Conservation (phyloP, 345 rosid genomes). For the Eucalyptus pauciflora region DNA sequence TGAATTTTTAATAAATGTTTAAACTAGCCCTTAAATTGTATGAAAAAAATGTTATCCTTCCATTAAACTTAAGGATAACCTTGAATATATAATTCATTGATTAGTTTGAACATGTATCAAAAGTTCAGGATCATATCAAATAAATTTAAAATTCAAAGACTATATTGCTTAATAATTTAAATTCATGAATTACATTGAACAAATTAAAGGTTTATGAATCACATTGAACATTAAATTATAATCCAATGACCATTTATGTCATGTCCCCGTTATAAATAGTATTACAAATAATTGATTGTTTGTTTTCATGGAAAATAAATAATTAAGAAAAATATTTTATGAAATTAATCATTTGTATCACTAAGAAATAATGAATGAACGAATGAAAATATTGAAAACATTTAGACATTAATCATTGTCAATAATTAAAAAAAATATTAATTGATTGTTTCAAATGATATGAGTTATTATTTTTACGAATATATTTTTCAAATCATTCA, state of each 20-base stretch:
- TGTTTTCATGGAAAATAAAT: neutral
- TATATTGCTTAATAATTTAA: too few species aligned
- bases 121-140: rapidly evolving
- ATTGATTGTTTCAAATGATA: neutral
- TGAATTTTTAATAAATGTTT: too few species aligned
- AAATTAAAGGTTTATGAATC: rapidly evolving
- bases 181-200: neutral
- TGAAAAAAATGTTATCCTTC: too few species aligned
- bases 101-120: too few species aligned
- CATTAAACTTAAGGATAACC: too few species aligned
- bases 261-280: too few species aligned
- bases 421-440: neutral
- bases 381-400: neutral
- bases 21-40: rapidly evolving
- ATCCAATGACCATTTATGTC: neutral
- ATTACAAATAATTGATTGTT: neutral
- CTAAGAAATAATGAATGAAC: neutral
- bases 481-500: rapidly evolving
- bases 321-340: neutral
- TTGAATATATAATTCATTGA: too few species aligned
- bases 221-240: too few species aligned
- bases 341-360: neutral
- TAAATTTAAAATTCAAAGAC: neutral
- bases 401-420: neutral
- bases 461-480: rapidly evolving